phyloP scores from a whole-genome alignment of 2,329 filamentous ascomycete genomes.

The Exophiala aquamarina region DNA sequence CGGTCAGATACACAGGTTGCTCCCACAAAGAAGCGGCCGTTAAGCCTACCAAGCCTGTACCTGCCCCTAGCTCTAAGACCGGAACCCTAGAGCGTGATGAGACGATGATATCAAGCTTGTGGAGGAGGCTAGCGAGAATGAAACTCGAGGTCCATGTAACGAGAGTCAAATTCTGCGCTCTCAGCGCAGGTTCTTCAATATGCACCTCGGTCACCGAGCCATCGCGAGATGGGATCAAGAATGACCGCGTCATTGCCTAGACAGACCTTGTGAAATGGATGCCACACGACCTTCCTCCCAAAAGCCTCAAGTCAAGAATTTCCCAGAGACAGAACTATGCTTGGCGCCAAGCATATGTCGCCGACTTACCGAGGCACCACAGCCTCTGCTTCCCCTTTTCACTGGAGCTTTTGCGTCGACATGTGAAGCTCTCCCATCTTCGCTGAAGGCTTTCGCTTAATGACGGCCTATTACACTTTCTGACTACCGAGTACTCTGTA shows the following conservation, averaged over 20 bases:
- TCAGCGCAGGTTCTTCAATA: constrained; percentile 82
- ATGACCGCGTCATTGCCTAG: constrained; percentile 61
- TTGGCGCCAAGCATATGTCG: too few relatives aligned
- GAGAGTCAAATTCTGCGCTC: constrained; percentile 80
- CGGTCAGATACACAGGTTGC: constrained; percentile 72
- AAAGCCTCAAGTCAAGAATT: too few relatives aligned
- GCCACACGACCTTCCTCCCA: too few relatives aligned
- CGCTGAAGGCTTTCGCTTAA: too few relatives aligned
- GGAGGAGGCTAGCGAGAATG: constrained; percentile 73
- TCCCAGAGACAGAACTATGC: too few relatives aligned
- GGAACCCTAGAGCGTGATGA: constrained; percentile 4
- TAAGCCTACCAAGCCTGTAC: constrained; percentile 84
- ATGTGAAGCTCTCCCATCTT: too few relatives aligned
- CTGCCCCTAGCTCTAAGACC: constrained; percentile 79
- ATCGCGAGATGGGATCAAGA: constrained; percentile 53
- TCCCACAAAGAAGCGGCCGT: constrained; percentile 73
- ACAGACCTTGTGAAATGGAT: too few relatives aligned
- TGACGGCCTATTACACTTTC: too few relatives aligned
- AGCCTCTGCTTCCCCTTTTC: too few relatives aligned
- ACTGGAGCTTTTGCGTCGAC: too few relatives aligned
- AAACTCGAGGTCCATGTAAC: constrained; percentile 96
- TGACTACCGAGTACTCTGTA: too few relatives aligned
- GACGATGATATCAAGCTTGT: constrained; percentile 30
- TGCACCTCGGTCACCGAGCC: constrained; percentile 60
- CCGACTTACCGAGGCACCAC: too few relatives aligned